A percentile compares a stretch with the other conserved stretches of the same genome.
phyloP scores from a whole-genome alignment of 495 filamentous ascomycete species.

The Baudoinia panamericana region DNA sequence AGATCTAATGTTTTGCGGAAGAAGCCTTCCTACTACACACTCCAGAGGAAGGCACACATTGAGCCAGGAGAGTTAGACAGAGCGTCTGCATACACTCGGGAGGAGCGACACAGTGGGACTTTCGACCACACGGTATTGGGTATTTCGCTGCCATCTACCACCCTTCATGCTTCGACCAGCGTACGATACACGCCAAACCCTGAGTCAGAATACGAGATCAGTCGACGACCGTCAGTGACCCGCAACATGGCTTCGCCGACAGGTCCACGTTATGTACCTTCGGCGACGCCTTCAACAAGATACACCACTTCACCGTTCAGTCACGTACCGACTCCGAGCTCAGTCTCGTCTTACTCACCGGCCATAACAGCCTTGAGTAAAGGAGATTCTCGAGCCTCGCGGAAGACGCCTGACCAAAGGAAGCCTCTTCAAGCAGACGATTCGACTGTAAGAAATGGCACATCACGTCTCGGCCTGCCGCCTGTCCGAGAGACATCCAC shows the following conservation, averaged over 20 bases:
- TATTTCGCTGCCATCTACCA: conserved; percentile 27
- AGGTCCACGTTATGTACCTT: conserved; percentile 23
- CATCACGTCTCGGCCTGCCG: conserved; percentile 41
- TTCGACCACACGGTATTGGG: conserved; percentile 27
- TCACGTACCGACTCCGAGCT: conserved; percentile 86
- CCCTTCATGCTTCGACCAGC: neutral
- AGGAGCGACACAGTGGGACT: conserved; percentile 17
- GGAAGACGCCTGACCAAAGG: conserved; percentile 7
- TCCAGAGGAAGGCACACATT: conserved; percentile 17
- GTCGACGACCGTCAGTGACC: neutral
- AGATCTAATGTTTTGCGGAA: conserved; percentile 25
- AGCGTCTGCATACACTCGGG: conserved; percentile 13
- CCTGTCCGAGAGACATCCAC: conserved; percentile 45
- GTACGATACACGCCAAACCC: too few relatives aligned
- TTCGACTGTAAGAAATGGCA: conserved; percentile 27
- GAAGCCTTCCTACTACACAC: conserved; percentile 23
- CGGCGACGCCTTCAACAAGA: conserved; percentile 70
- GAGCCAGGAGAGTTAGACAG: neutral
- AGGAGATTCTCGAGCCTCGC: conserved; percentile 33
- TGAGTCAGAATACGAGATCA: neutral
- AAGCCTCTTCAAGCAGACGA: conserved; percentile 30
- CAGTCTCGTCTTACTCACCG: conserved; percentile 88
- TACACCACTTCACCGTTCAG: conserved; percentile 94
- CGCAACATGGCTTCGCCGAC: conserved; percentile 7
- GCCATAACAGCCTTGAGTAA: conserved; percentile 50